phyloP scores from a whole-genome alignment of 2,329 filamentous ascomycete species.

The Aureobasidium sp. region DNA sequence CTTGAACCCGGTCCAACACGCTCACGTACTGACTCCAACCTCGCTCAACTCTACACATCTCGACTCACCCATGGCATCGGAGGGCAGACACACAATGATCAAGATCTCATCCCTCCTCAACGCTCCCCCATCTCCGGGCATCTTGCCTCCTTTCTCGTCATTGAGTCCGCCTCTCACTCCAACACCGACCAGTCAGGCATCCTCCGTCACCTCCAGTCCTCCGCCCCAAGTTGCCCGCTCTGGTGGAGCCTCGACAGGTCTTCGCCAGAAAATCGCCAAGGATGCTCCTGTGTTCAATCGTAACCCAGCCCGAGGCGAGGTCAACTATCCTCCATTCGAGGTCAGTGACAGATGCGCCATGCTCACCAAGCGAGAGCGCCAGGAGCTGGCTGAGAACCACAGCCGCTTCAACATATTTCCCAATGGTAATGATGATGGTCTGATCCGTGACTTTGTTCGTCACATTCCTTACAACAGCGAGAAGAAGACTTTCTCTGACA shows the following conservation, averaged over 20 bases:
- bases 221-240: conserved; percentile 19
- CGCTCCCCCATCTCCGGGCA: conserved; percentile 3
- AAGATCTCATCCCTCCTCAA: conserved; percentile 12
- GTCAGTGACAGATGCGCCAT: conserved; percentile 35
- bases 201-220: conserved; percentile 19
- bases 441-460: conserved; percentile 39
- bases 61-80: background rate
- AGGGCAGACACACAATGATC: background rate
- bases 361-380: conserved; percentile 22
- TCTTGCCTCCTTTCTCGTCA: conserved; percentile 9
- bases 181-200: conserved; percentile 18
- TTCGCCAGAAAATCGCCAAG: conserved; percentile 52
- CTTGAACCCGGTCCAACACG: conserved; percentile 4
- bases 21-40: background rate
- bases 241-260: background rate
- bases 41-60: background rate
- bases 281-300: conserved; percentile 55
- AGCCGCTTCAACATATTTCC: conserved; percentile 57
- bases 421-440: conserved; percentile 38
- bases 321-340: conserved; percentile 70
- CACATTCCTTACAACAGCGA: conserved; percentile 93
- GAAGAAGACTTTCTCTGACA: conserved; percentile 80
- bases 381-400: conserved; percentile 49
- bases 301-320: conserved; percentile 52
- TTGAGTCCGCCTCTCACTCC: conserved; percentile 21